Evolutionary conservation across 345 rosid species (phyloP).

Genomic region (Populus pruinosa): DNA sequence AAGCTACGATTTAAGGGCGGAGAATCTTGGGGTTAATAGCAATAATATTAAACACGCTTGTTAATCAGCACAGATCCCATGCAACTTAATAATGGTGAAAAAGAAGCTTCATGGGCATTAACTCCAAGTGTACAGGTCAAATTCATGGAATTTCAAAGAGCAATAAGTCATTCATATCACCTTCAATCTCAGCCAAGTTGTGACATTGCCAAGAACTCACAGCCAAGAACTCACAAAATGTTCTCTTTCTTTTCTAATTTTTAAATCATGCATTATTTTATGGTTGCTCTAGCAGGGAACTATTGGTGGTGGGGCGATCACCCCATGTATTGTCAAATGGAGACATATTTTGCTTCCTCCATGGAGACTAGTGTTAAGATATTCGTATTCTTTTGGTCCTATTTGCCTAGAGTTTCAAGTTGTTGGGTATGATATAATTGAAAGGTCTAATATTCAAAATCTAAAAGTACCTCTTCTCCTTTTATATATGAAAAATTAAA

Average conservation of each 20-base stretch:
- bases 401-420: neutral
- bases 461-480: neutral
- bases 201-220: no score
- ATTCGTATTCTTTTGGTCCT: neutral
- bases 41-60: neutral
- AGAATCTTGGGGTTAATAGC: constrained; percentile 14
- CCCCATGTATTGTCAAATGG: constrained; percentile 1
- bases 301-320: neutral
- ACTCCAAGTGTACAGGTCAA: neutral
- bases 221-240: no score
- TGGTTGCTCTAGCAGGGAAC: neutral
- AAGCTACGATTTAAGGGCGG: neutral
- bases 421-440: neutral
- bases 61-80: neutral
- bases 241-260: neutral
- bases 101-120: constrained; percentile 21
- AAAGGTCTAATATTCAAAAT: neutral
- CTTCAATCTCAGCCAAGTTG: neutral
- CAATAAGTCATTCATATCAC: neutral
- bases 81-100: neutral
- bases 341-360: constrained; percentile 17
- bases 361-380: neutral
- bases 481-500: neutral
- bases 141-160: constrained; percentile 19
- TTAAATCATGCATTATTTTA: neutral